These are phyloP conservation scores for Pseudogymnoascus sp. DNA, from an alignment of 2,329 filamentous ascomycete genomes.

Conservation along the genomic window DNA sequence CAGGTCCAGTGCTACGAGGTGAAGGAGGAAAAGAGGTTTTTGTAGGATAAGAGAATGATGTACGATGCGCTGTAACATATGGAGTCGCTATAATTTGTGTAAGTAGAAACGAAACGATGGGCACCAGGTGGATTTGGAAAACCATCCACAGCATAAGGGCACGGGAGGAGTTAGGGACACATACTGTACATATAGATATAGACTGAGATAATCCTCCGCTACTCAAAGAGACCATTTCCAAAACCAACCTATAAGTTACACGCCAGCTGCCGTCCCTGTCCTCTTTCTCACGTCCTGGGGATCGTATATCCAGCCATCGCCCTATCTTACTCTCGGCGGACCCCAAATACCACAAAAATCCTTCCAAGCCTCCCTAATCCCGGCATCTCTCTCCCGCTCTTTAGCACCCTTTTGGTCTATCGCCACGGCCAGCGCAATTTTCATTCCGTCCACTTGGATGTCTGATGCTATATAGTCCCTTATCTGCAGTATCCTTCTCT, in stretches of 20 bases:
- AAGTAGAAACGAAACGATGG: conserved; percentile 2
- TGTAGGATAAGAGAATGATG: conserved; percentile 18
- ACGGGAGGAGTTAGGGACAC: neutral
- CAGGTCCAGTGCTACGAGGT: conserved; percentile 83
- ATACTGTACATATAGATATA: conserved; percentile 5
- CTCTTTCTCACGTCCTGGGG: neutral
- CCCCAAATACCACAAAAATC: neutral
- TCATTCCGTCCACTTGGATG: neutral
- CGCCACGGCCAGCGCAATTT: neutral
- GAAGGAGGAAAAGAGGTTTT: conserved; percentile 52
- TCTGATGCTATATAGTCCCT: neutral
- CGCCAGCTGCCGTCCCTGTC: neutral
- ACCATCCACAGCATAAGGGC: neutral
- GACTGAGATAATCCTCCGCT: conserved; percentile 5
- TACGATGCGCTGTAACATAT: conserved; percentile 8
- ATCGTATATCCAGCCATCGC: neutral
- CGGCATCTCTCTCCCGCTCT: neutral
- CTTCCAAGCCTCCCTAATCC: neutral
- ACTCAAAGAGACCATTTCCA: neutral
- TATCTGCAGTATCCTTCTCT: neutral
- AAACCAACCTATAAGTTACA: neutral
- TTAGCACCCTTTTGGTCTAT: neutral
- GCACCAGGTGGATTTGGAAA: neutral
- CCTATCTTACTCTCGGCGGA: neutral
- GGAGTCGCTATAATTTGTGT: conserved; percentile 2